Percentiles rank a stretch among this genome's conserved stretches.
phyloP scores from a whole-genome alignment of 805 yeast species.

The Suhomyces prunicola region DNA sequence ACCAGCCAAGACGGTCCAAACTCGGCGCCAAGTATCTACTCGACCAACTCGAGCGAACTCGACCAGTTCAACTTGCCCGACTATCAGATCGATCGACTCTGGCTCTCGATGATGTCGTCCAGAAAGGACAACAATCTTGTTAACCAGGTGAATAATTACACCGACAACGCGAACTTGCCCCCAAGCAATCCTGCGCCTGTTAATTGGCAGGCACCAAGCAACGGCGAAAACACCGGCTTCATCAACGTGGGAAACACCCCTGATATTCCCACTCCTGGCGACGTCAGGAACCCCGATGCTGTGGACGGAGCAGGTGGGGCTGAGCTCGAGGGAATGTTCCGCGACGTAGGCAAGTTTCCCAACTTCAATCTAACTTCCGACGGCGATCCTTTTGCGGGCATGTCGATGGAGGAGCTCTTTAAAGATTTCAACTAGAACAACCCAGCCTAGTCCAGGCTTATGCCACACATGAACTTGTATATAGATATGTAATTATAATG shows the following conservation, averaged over 20 bases:
- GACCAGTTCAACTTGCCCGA: slow-evolving; percentile 2
- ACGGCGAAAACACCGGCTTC: neutral
- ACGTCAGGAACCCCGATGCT: neutral
- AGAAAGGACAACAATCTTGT: neutral
- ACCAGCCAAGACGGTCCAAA: neutral
- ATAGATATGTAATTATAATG: neutral
- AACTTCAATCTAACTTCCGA: neutral
- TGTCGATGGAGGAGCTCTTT: slow-evolving; percentile 8
- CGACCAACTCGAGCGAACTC: neutral
- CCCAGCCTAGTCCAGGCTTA: neutral
- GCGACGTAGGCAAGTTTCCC: neutral
- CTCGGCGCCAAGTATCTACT: neutral
- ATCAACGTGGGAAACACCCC: neutral
- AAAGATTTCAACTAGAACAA: slow-evolving; percentile 4
- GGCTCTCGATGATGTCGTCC: slow-evolving; percentile 11
- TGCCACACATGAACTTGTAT: neutral
- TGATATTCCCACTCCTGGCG: neutral
- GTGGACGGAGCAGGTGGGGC: neutral
- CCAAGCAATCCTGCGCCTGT: neutral
- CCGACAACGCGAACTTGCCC: neutral
- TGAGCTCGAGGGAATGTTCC: neutral
- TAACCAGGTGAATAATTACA: neutral
- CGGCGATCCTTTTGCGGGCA: neutral
- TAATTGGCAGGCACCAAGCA: neutral
- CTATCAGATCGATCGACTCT: slow-evolving; percentile 9